phyloP scores from a whole-genome alignment of 352 stramenopile genomes.

The Pythium vanterpoolii region DNA sequence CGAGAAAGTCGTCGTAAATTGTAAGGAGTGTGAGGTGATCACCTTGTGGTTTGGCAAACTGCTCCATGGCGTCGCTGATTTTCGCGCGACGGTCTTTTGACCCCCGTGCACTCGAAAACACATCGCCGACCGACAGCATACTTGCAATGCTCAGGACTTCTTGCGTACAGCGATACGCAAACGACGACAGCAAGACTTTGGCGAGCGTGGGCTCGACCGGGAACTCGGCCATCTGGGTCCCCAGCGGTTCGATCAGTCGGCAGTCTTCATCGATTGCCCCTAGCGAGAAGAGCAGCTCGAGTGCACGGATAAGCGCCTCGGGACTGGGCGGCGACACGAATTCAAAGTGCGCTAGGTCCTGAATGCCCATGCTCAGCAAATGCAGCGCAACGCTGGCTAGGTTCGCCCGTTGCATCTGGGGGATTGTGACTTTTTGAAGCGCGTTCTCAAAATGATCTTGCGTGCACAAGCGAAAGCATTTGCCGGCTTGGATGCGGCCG shows the following conservation, averaged over 20 bases:
- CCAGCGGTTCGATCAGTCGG: slow-evolving; percentile 74
- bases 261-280: slow-evolving; percentile 58
- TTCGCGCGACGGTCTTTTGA: slow-evolving; percentile 69
- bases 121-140: slow-evolving; percentile 92
- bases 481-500: slow-evolving; percentile 81
- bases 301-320: slow-evolving; percentile 62
- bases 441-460: slow-evolving; percentile 45
- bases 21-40: slow-evolving; percentile 70
- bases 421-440: slow-evolving; percentile 61
- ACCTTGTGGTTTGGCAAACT: slow-evolving; percentile 62
- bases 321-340: slow-evolving; percentile 76
- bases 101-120: slow-evolving; percentile 59
- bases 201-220: slow-evolving; percentile 92
- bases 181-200: slow-evolving; percentile 65
- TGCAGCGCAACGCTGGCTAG: slow-evolving; percentile 64
- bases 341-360: slow-evolving; percentile 81
- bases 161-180: slow-evolving; percentile 77
- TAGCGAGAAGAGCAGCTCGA: slow-evolving; percentile 70
- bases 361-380: slow-evolving; percentile 81
- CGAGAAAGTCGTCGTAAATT: slow-evolving; percentile 72
- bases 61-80: slow-evolving; percentile 59
- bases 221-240: slow-evolving; percentile 96
- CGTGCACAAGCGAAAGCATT: slow-evolving; percentile 77
- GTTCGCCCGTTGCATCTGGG: slow-evolving; percentile 85
- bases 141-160: slow-evolving; percentile 96